Conservation (phyloP, 345 rosid species). For the Citropsis articulata region DNA sequence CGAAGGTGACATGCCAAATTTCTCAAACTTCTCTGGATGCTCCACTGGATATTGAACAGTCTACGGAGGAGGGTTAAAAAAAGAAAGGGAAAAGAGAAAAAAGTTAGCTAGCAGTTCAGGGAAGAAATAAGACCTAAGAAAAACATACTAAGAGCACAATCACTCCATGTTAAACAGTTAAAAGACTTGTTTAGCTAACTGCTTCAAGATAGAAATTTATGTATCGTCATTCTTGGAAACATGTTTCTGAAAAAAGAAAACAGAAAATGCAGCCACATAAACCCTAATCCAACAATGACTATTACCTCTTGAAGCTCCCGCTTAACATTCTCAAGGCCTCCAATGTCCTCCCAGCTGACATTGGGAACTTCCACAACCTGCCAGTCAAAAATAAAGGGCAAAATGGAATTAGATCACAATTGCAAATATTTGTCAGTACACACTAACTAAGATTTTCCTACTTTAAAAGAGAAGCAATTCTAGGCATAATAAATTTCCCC, state of each 20-base stretch:
- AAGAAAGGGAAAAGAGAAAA: background rate
- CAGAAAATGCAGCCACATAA: background rate
- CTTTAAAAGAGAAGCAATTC: background rate
- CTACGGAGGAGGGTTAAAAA: conserved; percentile 18
- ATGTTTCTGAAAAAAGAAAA: background rate
- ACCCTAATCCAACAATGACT: background rate
- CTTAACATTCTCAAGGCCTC: conserved; percentile 72
- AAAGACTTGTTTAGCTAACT: background rate
- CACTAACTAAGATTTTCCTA: background rate
- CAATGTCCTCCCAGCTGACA: conserved; percentile 68
- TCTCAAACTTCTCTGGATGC: conserved; percentile 79
- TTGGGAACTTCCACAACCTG: conserved; percentile 77
- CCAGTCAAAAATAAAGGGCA: background rate
- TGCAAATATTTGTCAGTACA: background rate
- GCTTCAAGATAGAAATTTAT: background rate
- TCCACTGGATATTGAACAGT: conserved; percentile 83
- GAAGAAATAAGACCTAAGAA: background rate
- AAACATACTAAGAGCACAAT: background rate
- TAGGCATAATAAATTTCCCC: background rate
- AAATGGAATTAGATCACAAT: conserved; percentile 9
- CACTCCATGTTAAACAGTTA: background rate
- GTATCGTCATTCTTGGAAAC: background rate
- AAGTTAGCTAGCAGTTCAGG: background rate
- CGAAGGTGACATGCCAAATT: conserved; percentile 81
- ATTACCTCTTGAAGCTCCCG: conserved; percentile 73